Conservation (phyloP, 768 basidiomycete genomes). For the Rhodotorula taiwanensis region DNA sequence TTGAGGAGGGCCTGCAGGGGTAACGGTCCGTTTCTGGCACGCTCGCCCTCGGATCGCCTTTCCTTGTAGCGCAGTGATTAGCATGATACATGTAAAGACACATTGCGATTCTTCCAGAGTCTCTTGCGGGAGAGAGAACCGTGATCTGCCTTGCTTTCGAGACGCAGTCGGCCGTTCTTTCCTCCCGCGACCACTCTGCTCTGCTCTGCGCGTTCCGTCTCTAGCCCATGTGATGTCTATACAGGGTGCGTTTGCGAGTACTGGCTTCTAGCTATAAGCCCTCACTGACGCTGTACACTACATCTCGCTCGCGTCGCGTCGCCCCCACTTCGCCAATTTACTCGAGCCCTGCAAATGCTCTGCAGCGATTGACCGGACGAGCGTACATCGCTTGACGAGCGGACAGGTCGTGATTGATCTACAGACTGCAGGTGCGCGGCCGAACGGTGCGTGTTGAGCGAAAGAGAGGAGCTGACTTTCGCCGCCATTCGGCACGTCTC, state of each 20-base stretch:
- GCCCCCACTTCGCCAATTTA: background rate
- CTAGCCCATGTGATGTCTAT: background rate
- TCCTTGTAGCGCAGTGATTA: no score
- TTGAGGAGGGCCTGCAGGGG: no score
- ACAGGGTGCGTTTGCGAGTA: background rate
- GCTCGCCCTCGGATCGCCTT: no score
- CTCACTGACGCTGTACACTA: background rate
- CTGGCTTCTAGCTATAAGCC: background rate
- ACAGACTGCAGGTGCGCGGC: slow-evolving; percentile 62
- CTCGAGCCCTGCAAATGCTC: background rate
- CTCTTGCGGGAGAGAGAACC: no score
- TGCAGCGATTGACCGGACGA: slow-evolving; percentile 38
- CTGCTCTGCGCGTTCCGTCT: no score
- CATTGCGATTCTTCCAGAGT: no score
- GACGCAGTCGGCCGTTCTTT: no score
- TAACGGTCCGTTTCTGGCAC: no score
- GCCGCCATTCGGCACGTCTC: background rate
- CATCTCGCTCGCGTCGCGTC: background rate
- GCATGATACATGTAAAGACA: no score
- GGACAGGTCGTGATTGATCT: slow-evolving; percentile 93
- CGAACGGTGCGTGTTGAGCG: no score
- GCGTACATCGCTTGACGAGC: slow-evolving; percentile 76
- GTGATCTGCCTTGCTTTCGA: no score
- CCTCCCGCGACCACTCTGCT: no score
- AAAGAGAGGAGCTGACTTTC: slow-evolving; percentile 1